Evolutionary conservation across 106 monocot species (phyloP).

Genomic region (Apostasia ramifera): DNA sequence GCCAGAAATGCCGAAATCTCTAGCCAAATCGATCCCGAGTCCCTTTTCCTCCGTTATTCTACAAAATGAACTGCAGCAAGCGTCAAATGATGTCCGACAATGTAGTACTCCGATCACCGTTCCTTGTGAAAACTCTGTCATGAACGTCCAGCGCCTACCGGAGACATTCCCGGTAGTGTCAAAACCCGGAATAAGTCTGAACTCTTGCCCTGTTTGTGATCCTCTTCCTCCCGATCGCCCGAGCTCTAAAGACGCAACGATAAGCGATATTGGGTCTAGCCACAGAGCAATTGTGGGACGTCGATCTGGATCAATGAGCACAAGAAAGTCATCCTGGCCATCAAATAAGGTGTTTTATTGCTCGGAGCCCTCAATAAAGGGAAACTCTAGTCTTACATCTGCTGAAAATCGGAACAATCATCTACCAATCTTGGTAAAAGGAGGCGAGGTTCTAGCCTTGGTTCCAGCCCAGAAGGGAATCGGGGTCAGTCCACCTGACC

Average conservation of each 20-base stretch:
- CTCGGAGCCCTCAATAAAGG: not conserved
- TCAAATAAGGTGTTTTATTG: not conserved
- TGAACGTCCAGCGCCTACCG: not conserved
- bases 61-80: not conserved
- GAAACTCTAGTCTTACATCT: not conserved
- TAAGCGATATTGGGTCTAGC: not conserved
- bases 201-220: not conserved
- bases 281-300: not conserved
- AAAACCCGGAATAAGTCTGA: not conserved
- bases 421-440: not conserved
- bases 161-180: not conserved
- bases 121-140: not conserved
- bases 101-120: not conserved
- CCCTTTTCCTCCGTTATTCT: not conserved
- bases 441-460: constrained; percentile 1
- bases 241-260: not conserved
- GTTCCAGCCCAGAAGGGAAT: constrained; percentile 14
- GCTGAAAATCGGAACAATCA: too few species aligned
- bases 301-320: not conserved
- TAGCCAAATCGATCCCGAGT: not conserved
- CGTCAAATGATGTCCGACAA: not conserved
- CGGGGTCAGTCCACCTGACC: not conserved
- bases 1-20: not conserved
- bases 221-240: not conserved
- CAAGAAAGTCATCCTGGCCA: not conserved